phyloP scores from a whole-genome alignment of 371 early-diverging fungal genomes.

The Circinella minor region DNA sequence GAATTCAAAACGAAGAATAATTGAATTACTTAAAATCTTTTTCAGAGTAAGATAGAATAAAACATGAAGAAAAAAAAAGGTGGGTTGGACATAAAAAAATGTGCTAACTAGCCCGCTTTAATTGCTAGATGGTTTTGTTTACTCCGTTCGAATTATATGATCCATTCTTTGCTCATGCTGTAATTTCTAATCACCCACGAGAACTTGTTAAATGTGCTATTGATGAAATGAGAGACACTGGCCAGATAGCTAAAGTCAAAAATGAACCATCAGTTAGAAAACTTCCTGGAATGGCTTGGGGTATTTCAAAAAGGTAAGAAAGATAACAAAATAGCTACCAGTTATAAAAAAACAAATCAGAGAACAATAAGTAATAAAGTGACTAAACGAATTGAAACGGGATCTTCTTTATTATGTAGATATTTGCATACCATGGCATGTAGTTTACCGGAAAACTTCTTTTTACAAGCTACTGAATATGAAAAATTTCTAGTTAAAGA shows the following conservation, averaged over 20 bases:
- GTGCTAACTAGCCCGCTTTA: neutral
- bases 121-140: constrained; percentile 53
- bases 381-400: no score
- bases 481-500: constrained; percentile 21
- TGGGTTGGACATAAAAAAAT: no score
- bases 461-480: constrained; percentile 34
- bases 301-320: constrained; percentile 46
- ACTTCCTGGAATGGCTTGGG: constrained; percentile 50
- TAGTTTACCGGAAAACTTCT: constrained; percentile 22
- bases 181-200: constrained; percentile 40
- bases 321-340: no score
- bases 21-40: constrained; percentile 28
- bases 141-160: constrained; percentile 58
- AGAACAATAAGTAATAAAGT: neutral
- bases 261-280: constrained; percentile 29
- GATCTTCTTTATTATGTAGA: neutral
- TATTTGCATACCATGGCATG: constrained; percentile 25
- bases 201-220: constrained; percentile 21
- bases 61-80: no score
- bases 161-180: constrained; percentile 42
- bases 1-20: neutral
- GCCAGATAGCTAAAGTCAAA: constrained; percentile 35
- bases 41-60: constrained; percentile 31
- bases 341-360: neutral
- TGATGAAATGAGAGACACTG: constrained; percentile 18